These are phyloP conservation scores for Talaromyces sp. DNA, from an alignment of 2,329 filamentous ascomycete genomes.

Conservation along the genomic window DNA sequence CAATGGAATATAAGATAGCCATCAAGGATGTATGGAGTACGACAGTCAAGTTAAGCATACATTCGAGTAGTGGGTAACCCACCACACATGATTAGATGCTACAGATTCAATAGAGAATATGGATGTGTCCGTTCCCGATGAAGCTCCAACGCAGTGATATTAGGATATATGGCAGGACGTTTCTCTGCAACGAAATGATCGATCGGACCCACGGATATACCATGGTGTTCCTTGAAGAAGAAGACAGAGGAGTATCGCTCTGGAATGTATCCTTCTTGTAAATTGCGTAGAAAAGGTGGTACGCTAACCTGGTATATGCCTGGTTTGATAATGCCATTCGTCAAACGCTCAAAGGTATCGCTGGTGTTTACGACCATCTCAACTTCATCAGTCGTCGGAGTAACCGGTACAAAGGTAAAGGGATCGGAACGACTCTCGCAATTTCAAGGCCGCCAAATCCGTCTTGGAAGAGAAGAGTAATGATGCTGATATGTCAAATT, in stretches of 20 bases:
- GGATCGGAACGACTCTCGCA: constrained; percentile 27
- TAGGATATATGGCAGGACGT: constrained; percentile 24
- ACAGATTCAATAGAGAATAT: not conserved
- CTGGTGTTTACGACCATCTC: constrained; percentile 39
- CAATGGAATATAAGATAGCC: no score
- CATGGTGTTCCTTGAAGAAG: constrained; percentile 31
- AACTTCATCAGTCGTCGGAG: not conserved
- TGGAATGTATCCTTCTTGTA: constrained; percentile 19
- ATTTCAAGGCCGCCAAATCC: constrained; percentile 34
- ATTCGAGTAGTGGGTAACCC: no score
- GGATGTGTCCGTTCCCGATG: constrained; percentile 9
- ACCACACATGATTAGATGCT: no score
- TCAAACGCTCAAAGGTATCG: constrained; percentile 38
- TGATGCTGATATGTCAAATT: constrained; percentile 12
- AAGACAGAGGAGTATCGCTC: constrained; percentile 25
- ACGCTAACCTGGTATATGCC: constrained; percentile 33
- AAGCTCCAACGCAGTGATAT: constrained; percentile 33
- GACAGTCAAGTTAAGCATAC: no score
- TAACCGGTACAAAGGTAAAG: constrained; percentile 17
- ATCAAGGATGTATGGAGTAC: no score
- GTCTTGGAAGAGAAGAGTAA: constrained; percentile 38
- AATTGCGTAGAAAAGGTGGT: constrained; percentile 21
- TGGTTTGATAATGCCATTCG: constrained; percentile 32
- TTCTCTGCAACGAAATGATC: constrained; percentile 23
- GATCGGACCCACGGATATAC: constrained; percentile 25